Base-by-base conservation (phyloP, 2,329 filamentous ascomycete genomes). In the Ophiostoma sp. region DNA sequence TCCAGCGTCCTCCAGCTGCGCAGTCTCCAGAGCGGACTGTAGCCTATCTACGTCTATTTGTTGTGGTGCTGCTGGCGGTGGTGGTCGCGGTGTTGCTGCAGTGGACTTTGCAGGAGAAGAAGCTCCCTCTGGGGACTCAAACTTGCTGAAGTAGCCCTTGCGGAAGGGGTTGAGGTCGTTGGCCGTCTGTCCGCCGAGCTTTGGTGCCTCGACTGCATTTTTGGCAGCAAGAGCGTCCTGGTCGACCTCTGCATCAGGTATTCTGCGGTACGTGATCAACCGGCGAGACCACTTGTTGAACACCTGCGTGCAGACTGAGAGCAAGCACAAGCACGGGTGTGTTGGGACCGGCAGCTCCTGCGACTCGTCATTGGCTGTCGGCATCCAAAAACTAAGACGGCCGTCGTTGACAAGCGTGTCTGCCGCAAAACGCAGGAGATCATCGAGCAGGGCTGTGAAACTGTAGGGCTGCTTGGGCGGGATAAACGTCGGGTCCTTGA, bases 251-350 rank as follows among this genome's bases (percentile, higher is more conserved):
- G 75, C 79, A 73, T 92, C 87, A 0, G 85, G 82, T 27, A 91
- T 80, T 66, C 93, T 85, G 62, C 87, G 84, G 77, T 98, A 98
- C 0, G 93, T 96, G 66, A 98, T 89, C 47, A 99, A 82, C 72
- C 92, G 85, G 70, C 95, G 86, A 27, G 93, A 95, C 95, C 93
- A 99, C 78, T 91, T 95, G 75, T 92, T 94, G 76, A 99, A 99
- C 0, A 85, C 83, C 76, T 99, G 95, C 6, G 91, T 87, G 75
- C 93, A 97, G 42, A 93, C 85, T 60, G 85, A 87, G 27, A 93
- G 84, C 38, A 94, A 80, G 74, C 90, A 85, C 14, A 99, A 79
- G 69, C 85, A 86, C 0, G 90, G 89, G 76, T 98, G 92, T 27
- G 82, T 84, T 0, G 94, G 94, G 14, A 94, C 84, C 0, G 86